Base-by-base conservation (phyloP, 768 basidiomycete species). In the Exidia glandulosa region DNA sequence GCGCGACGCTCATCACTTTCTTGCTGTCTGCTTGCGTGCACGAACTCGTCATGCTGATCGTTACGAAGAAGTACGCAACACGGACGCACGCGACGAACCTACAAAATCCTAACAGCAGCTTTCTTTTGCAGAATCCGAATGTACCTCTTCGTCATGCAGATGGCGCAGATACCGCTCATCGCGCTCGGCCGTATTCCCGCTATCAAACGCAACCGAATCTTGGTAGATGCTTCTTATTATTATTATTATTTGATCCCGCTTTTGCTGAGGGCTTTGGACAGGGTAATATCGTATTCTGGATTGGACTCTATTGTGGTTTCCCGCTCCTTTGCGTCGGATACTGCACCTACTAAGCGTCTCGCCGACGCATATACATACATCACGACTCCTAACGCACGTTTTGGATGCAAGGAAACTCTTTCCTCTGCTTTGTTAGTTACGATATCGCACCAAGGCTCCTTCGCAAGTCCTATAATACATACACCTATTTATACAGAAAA, bases 31-130 rank as follows among this genome's bases (percentile, higher is more conserved):
- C 95, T 1, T 81, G 81, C 58, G 87, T 85, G 32, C 95, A 99
- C 66, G 96, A 98, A 70, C 77, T 99, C 32, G 94, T 98, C 59
- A 99, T 99, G 96, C 84, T 86, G 2, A 80, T 98, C 58, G 95
- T 97, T 14, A 94, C 91, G 25, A 83, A 88, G 68, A 99, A 99
- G 77, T 87, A 63, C 31, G 84, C 70, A n/a, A n/a, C n/a, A 7
- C 48, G 3, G 36, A 10, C 36, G 9, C 10, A 9, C 50, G 25
- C 4, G 10, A 23, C 34, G 7, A 9, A 9, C 19, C 9, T 23
- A 9, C 47, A n/a, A 6, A 5, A n/a, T 48, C 23, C 47, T 25
- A 14, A 9, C 12, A 6, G 25, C 9, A 54, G 25, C 16, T 41
- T 3, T 37, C 25, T 29, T 10, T 12, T 54, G 5, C 50, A 54